Evolutionary conservation across 1,139 yeast species (phyloP), one percentile per base, ranked within the genome.

Genomic region (Nakaseomyces sp.): DNA sequence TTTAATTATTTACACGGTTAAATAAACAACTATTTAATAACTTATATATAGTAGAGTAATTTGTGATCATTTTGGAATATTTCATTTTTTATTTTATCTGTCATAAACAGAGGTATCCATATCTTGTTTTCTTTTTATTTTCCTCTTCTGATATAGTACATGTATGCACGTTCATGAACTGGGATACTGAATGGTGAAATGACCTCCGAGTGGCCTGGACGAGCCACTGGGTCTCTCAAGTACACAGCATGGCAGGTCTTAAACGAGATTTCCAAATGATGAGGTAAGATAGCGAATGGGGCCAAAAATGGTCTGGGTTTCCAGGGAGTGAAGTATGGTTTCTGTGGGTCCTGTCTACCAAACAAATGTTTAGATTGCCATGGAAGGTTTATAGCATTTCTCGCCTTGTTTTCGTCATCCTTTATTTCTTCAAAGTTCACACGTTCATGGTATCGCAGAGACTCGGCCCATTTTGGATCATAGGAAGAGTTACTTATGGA

Each of bases 191-290:
- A 86, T 44, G 98, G 98, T 42, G 95, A 74, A 49, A 91, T 86
- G 46, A 91, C 95, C 69, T 91, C 98, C 25, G 96, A 85, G 60
- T 85, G 89, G 42, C 96, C 97, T 10, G 97, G 96, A 65, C 97
- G 78, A 10, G 97, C 95, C 45, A 91, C 89, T 13, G 98, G 98
- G 64, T 91, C 95, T 67, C 96, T 81, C 65, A 91, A 70, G 66
- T 91, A 91, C 25, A 91, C 82, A 9, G 96, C 97, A 65, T 89
- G 96, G 63, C 97, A 89, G 7, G 96, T 87, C 50, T 77, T 76
- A 65, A 86, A 89, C 17, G 94, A 84, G 32, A 93, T 71, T 66
- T 91, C 98, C 48, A 91, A 72, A 65, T 91, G 97, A 49, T 85
- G 81, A 24, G 98, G 98, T 55, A 87, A 74, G 48, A 91, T 76